phyloP scores from a whole-genome alignment of 1,284 basidiomycete genomes.

The Mrakiaceae sp. region DNA sequence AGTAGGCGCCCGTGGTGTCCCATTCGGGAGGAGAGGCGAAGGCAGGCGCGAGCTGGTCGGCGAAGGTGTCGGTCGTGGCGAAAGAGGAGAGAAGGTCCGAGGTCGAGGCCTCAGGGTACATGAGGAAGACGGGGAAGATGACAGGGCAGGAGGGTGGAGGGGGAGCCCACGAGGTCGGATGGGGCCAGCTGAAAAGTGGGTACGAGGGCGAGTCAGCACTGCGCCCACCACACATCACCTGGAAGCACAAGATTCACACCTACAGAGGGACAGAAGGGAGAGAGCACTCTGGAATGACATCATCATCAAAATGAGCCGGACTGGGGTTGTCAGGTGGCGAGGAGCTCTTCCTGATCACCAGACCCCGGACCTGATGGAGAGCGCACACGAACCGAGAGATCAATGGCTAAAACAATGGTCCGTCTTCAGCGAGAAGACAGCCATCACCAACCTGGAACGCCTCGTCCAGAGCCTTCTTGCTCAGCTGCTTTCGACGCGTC shows the following conservation, averaged over 20 bases:
- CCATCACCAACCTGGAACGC: slow-evolving; percentile 49
- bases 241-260: slow-evolving; percentile 6
- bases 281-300: slow-evolving; percentile 25
- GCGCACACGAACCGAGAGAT: not conserved
- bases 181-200: slow-evolving; percentile 41
- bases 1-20: slow-evolving; percentile 67
- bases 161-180: slow-evolving; percentile 44
- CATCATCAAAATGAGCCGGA: slow-evolving; percentile 41
- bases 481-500: slow-evolving; percentile 40
- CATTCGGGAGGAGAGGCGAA: slow-evolving; percentile 57
- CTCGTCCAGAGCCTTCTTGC: slow-evolving; percentile 39
- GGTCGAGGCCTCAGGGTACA: slow-evolving; percentile 80
- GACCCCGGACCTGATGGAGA: slow-evolving; percentile 48
- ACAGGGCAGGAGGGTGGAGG: slow-evolving; percentile 48
- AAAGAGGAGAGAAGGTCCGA: slow-evolving; percentile 82
- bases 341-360: slow-evolving; percentile 41
- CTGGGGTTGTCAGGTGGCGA: slow-evolving; percentile 46
- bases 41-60: slow-evolving; percentile 65
- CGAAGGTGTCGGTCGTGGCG: slow-evolving; percentile 72
- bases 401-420: slow-evolving; percentile 17
- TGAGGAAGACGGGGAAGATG: slow-evolving; percentile 76
- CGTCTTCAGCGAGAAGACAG: slow-evolving; percentile 4
- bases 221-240: slow-evolving; percentile 30
- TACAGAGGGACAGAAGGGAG: slow-evolving; percentile 20
- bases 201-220: slow-evolving; percentile 30